Conservation (phyloP, 768 basidiomycete genomes). For the Leccinum incarnatum region DNA sequence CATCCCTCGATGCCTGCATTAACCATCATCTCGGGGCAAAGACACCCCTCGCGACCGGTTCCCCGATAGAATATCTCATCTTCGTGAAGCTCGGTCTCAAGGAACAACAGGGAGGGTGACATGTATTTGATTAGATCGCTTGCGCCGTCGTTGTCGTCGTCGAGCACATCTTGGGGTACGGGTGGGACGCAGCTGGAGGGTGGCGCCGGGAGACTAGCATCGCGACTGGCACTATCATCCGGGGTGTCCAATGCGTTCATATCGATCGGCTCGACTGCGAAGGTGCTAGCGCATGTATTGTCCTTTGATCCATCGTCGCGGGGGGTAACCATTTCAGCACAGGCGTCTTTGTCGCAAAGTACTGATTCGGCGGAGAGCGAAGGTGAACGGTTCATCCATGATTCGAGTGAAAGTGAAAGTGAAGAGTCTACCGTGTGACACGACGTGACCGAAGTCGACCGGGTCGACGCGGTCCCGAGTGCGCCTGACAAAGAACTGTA, state of each 20-base stretch:
- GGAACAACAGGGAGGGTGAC: neutral
- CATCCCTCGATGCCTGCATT: constrained; percentile 6
- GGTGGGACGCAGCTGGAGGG: neutral
- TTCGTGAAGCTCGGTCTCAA: neutral
- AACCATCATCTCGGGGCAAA: constrained; percentile 14
- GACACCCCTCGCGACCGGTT: constrained; percentile 8
- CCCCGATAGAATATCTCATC: constrained; percentile 2
- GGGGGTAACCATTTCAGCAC: neutral
- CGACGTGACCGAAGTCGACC: neutral
- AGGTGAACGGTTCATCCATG: neutral
- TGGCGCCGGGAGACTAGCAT: neutral
- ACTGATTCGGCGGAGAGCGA: neutral
- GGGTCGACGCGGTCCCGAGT: neutral
- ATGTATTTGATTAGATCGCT: neutral
- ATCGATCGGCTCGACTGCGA: neutral
- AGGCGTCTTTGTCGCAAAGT: neutral
- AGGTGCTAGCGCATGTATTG: neutral
- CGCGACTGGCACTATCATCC: neutral
- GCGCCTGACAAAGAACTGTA: neutral
- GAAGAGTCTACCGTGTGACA: neutral
- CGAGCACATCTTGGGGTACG: neutral
- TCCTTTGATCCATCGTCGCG: neutral
- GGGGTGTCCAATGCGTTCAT: neutral
- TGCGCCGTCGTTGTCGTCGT: neutral
- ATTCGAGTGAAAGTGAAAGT: neutral